Base-by-base conservation (phyloP, 495 filamentous ascomycete genomes). In the Aspergillus asperescens region DNA sequence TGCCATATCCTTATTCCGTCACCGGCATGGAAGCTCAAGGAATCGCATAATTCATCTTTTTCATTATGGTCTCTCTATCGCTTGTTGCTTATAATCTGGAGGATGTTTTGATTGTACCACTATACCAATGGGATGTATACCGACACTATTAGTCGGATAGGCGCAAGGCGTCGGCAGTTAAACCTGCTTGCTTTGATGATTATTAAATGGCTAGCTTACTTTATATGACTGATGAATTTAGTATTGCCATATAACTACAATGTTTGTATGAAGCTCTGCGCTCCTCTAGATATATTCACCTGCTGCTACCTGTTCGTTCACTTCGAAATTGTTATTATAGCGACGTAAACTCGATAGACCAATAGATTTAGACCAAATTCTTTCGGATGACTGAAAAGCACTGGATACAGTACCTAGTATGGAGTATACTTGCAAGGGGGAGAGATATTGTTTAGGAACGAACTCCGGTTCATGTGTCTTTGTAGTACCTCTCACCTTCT, bases 1-100 rank as follows among this genome's bases (percentile, higher is more conserved):
- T 93, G 61, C 88, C 88, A 47, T 89, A 87, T 34, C 71, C 67
- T 9, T 73, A 71, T 42, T 69, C 70, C 6, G 60, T 75, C 52
- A 62, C 65, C 8, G 72, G 69, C 13, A 62, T 77, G 59, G 72
- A 77, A 50, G 27, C 67, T 5, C 64, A 69, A 49, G 65, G 70
- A 16, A 68, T 73, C 50, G 65, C 63, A 45, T 73, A 61, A 48
- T 7, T 40, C 18, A 0, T 39, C 32, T 22, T 23, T 42, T 37
- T 34, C 7, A 34, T 32, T 22, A n/a, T 16, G 15, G 22, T 23
- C 13, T 48, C 29, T 25, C 5, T n/a, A 15, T 42, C 13, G 16
- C 32, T 16, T 47, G 20, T 16, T 19, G 27, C 15, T 24, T 47
- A 29, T 47, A 47, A 9, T 47, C 29, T 31, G 44, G 44, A 42